Conservation (phyloP, 2,329 filamentous ascomycete genomes). For the Ophiocordyceps camponoti-leonardi region DNA sequence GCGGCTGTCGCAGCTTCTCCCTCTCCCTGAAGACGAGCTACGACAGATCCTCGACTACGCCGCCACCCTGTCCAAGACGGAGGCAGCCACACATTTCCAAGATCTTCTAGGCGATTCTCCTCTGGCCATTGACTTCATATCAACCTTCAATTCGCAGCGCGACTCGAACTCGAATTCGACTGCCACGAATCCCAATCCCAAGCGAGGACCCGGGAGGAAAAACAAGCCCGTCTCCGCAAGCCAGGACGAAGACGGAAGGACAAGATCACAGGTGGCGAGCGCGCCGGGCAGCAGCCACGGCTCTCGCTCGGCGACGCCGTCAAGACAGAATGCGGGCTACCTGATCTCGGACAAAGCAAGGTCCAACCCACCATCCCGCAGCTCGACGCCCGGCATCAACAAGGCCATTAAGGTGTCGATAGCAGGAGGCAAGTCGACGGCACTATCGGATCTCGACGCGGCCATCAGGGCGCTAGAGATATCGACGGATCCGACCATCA, state of each 20-base stretch:
- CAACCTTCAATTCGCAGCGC: slow-evolving; percentile 59
- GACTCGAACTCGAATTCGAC: slow-evolving; percentile 8
- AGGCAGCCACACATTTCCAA: slow-evolving; percentile 69
- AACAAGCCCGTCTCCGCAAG: slow-evolving; percentile 15
- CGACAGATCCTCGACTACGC: slow-evolving; percentile 75
- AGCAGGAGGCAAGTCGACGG: slow-evolving; percentile 59
- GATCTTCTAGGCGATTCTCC: slow-evolving; percentile 79
- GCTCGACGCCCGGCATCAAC: slow-evolving; percentile 34
- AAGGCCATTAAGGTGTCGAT: slow-evolving; percentile 51
- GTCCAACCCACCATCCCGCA: slow-evolving; percentile 31
- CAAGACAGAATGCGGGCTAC: slow-evolving; percentile 46
- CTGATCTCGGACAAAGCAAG: slow-evolving; percentile 65
- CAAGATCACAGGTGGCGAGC: slow-evolving; percentile 22
- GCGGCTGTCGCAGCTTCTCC: slow-evolving; percentile 64
- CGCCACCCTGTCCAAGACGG: slow-evolving; percentile 54
- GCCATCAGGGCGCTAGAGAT: slow-evolving; percentile 82
- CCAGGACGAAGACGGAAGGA: slow-evolving; percentile 36
- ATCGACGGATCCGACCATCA: slow-evolving; percentile 63
- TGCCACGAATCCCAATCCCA: background rate
- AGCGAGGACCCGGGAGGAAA: background rate
- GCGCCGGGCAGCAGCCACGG: slow-evolving; percentile 19
- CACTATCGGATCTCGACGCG: slow-evolving; percentile 53
- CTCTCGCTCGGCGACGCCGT: slow-evolving; percentile 20
- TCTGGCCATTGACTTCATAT: slow-evolving; percentile 58
- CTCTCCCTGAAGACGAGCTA: slow-evolving; percentile 70